A percentile compares a stretch with the other conserved stretches of the same genome.
Evolutionary conservation across 2,329 filamentous ascomycete genomes (phyloP).

Genomic region (Leptographium radiaticola): DNA sequence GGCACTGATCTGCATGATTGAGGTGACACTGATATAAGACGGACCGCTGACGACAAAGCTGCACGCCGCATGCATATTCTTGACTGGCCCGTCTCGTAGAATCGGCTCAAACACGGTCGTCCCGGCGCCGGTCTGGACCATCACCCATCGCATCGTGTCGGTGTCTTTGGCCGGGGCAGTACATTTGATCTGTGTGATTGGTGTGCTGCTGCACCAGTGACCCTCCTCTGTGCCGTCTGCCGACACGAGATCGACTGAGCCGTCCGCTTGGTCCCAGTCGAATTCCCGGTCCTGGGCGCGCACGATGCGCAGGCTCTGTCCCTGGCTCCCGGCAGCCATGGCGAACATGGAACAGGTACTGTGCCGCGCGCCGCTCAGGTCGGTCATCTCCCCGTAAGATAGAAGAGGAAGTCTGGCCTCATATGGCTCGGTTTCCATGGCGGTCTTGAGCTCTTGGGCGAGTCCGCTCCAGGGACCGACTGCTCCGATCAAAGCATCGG

Average conservation of each 20-base stretch:
- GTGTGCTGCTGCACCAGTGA: conserved; percentile 40
- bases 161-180: conserved; percentile 24
- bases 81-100: conserved; percentile 25
- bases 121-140: conserved; percentile 38
- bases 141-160: conserved; percentile 30
- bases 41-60: conserved; percentile 16
- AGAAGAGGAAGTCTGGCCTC: conserved; percentile 26
- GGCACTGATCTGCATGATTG: conserved; percentile 37
- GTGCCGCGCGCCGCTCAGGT: conserved; percentile 18
- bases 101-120: conserved; percentile 40
- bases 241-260: conserved; percentile 31
- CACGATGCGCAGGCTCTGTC: conserved; percentile 43
- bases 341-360: conserved; percentile 26
- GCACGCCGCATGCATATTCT: conserved; percentile 4
- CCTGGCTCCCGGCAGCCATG: conserved; percentile 40
- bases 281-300: conserved; percentile 35
- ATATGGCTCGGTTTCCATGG: conserved; percentile 6
- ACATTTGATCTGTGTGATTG: conserved; percentile 39
- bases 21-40: conserved; percentile 43
- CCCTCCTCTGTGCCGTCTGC: conserved; percentile 28
- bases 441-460: conserved; percentile 20
- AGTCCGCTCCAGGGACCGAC: conserved; percentile 18
- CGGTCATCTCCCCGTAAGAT: conserved; percentile 40
- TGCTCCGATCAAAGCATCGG: conserved; percentile 31
- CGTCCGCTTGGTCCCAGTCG: conserved; percentile 37